These are phyloP conservation scores for Microthyrium microscopicum DNA, from an alignment of 2,329 filamentous ascomycete species.

Conservation along the genomic window DNA sequence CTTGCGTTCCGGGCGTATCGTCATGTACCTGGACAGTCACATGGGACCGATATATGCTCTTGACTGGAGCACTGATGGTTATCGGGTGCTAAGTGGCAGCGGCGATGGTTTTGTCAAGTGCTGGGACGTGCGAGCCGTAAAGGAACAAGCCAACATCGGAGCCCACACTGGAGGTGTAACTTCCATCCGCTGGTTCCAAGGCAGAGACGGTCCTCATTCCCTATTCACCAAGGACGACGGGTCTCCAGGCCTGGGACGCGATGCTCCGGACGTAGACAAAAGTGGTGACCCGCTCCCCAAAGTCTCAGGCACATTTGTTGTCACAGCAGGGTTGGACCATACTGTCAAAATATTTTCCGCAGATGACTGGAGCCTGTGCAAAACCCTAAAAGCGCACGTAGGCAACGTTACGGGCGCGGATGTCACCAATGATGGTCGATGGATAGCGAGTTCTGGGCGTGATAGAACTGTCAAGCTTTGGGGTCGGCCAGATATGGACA, in stretches of 20 bases:
- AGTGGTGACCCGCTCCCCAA: constrained; percentile 52
- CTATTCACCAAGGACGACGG: constrained; percentile 45
- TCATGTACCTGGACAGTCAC: constrained; percentile 88
- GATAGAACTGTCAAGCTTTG: constrained; percentile 93
- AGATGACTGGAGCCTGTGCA: constrained; percentile 85
- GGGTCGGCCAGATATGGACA: constrained; percentile 63
- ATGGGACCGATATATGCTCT: constrained; percentile 87
- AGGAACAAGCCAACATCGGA: constrained; percentile 67
- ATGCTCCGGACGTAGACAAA: too few species aligned
- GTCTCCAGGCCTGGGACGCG: constrained; percentile 13
- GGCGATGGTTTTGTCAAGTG: constrained; percentile 94
- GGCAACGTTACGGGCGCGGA: constrained; percentile 86
- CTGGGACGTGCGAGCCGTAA: constrained; percentile 88
- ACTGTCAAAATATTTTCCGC: constrained; percentile 92
- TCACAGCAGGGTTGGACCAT: constrained; percentile 82
- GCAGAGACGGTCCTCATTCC: constrained; percentile 55
- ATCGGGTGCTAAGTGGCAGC: constrained; percentile 82
- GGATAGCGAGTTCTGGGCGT: constrained; percentile 89
- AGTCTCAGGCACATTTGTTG: constrained; percentile 81
- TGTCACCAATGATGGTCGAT: constrained; percentile 67
- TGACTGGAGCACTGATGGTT: constrained; percentile 82
- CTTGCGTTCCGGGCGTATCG: constrained; percentile 73
- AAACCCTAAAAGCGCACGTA: constrained; percentile 76
- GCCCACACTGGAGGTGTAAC: constrained; percentile 85
- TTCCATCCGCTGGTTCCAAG: constrained; percentile 88